Percentiles rank a stretch among this genome's conserved stretches.
Evolutionary conservation across 225 moss, liverwort and hornwort genomes (phyloP).

Genomic region (Physcomitrellopsis africana): DNA sequence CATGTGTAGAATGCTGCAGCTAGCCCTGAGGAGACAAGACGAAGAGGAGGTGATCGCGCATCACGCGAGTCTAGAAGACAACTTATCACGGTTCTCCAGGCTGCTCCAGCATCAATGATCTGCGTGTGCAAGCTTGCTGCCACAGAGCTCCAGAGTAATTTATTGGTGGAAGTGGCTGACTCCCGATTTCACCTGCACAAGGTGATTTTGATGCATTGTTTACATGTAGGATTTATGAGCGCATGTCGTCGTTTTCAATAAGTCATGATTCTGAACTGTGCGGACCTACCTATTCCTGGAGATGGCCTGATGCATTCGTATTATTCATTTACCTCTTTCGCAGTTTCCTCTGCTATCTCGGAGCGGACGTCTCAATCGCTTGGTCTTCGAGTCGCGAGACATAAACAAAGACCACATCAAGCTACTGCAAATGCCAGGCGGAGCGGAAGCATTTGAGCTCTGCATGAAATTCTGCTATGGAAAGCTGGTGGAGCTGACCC

Average conservation of each 20-base stretch:
- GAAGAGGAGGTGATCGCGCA: constrained; percentile 44
- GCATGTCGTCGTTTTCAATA: no score
- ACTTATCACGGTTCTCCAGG: constrained; percentile 69
- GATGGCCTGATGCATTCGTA: no score
- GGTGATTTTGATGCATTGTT: constrained; percentile 29
- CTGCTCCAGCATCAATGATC: constrained; percentile 36
- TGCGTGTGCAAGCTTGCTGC: constrained; percentile 58
- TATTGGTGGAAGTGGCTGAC: constrained; percentile 81
- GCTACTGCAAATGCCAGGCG: constrained; percentile 77
- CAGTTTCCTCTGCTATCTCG: constrained; percentile 63
- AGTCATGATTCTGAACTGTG: no score
- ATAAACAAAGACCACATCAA: constrained; percentile 77
- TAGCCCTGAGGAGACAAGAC: constrained; percentile 62
- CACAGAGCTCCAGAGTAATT: constrained; percentile 67
- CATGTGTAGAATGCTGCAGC: constrained; percentile 49
- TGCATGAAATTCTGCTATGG: constrained; percentile 88
- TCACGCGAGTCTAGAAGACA: constrained; percentile 71
- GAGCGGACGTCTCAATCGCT: constrained; percentile 70
- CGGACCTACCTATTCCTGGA: no score
- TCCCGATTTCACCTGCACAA: constrained; percentile 84
- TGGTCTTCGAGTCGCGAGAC: constrained; percentile 86
- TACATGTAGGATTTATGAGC: no score
- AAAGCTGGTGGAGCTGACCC: constrained; percentile 67
- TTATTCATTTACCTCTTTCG: not conserved
- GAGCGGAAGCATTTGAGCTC: constrained; percentile 80